A percentile compares a stretch with the other conserved stretches of the same genome.
These are phyloP conservation scores for Favolaschia claudopus DNA, from an alignment of 768 basidiomycete genomes.

Conservation along the genomic window DNA sequence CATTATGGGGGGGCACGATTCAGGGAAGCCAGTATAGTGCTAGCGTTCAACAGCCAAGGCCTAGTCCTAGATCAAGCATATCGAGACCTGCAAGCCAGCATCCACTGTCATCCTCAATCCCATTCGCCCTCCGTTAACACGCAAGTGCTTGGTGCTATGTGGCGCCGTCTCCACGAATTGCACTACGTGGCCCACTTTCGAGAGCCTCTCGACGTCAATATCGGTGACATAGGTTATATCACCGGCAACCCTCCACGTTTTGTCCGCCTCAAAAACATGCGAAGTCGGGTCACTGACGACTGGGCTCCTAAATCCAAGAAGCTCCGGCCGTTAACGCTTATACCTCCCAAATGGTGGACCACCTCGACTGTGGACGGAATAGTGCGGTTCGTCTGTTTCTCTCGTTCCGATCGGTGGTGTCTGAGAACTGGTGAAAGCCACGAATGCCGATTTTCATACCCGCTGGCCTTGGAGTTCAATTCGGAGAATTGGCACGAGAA, in stretches of 20 bases:
- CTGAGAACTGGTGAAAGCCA: too few species aligned
- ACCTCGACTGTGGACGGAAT: too few species aligned
- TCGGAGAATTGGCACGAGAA: constrained; percentile 1
- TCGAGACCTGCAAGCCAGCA: neutral
- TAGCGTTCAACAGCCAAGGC: constrained; percentile 13
- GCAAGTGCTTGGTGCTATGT: constrained; percentile 5
- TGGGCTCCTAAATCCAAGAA: neutral
- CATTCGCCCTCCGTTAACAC: neutral
- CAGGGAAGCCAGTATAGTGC: constrained; percentile 12
- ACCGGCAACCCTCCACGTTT: constrained; percentile 9
- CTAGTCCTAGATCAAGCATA: neutral
- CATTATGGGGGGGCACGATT: constrained; percentile 17
- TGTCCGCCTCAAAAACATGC: neutral
- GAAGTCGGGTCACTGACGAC: neutral
- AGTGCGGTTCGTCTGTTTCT: too few species aligned
- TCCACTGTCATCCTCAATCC: constrained; percentile 2
- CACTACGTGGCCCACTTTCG: constrained; percentile 18
- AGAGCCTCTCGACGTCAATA: constrained; percentile 9
- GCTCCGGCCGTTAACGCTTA: neutral
- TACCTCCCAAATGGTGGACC: constrained; percentile 1
- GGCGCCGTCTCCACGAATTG: constrained; percentile 5
- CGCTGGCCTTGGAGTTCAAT: neutral
- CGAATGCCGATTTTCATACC: too few species aligned
- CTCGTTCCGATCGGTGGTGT: too few species aligned
- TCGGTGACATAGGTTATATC: constrained; percentile 20